Evolutionary conservation across 228 moss, liverwort and hornwort genomes (phyloP), one percentile per base, ranked within the genome.

Genomic region (Sphagnum fallax): DNA sequence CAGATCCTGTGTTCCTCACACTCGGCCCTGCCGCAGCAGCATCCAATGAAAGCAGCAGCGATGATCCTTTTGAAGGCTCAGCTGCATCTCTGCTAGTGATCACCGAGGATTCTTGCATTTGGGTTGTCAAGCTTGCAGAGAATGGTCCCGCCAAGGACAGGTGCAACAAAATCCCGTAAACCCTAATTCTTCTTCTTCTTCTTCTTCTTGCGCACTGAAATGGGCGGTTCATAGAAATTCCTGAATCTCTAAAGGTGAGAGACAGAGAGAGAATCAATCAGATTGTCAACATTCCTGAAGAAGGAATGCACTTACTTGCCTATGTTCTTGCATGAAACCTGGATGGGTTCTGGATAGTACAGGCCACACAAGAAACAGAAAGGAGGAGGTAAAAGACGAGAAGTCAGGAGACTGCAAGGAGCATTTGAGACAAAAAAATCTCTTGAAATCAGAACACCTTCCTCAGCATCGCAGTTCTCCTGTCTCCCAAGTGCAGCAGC

Each of bases 41-140:
- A 13, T 49, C 48, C 63, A 51, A 6, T 12, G 67, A 72, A 63
- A 69, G 66, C 61, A 69, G 76, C 52, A 48, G 14, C 52, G 66
- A 74, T 13, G 63, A 9, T 67, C 72, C 65, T 11, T 71, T 69
- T 62, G 71, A 49, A 16, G 3, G 32, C 32, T 32, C 32, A 32
- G 50, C 67, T 51, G 70, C 67, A n/a, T 78, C 81, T 55, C 68
- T 94, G 72, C 79, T 91, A 64, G 85, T 83, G 69, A 85, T 91
- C 68, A 94, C 93, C 5, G 73, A 68, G 18, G 91, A 94, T 68
- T 89, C 87, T 68, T 70, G 87, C 73, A 63, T 91, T 63, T 94
- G 91, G 91, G 71, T 78, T 47, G 63, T 91, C n/a, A 70, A 76
- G 15, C 76, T 87, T 65, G 72, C 77, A 48, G 76, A 79, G 65